Base-by-base conservation (phyloP, 805 yeast species). In the Candida loeiensis region DNA sequence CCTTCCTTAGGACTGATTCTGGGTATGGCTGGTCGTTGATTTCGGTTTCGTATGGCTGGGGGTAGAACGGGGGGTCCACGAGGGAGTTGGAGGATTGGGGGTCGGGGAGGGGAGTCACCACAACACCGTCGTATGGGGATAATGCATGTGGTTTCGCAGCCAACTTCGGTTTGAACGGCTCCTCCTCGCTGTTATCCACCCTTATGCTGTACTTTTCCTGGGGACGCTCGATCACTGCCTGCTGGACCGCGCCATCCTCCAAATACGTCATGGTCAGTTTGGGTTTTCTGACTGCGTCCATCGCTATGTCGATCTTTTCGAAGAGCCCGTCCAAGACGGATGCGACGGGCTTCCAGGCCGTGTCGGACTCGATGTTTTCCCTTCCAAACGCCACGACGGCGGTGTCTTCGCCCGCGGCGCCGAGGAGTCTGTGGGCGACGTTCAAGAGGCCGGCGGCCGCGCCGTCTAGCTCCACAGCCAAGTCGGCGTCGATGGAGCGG, bases 11-110 rank as follows among this genome's bases (percentile, higher is more conserved):
- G 0, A 85, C 73, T 38, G 69, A 50, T 1, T 69, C 74, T 1
- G 95, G 93, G 55, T 86, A 90, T 33, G 77, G 79, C 43, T 79
- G 82, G 25, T 71, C 62, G 51, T 72, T 71, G 33, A 91, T 91
- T 60, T 91, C 98, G 27, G 63, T 59, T 34, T 69, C 76, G 54
- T 93, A 91, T 0, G 99, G 99, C 37, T 93, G 93, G 7, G 72
- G 73, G 54, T 80, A 84, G 58, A 80, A 86, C 7, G 74, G 58
- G 3, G 85, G 82, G 22, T 64, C 62, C 1, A 44, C 31, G 3
- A 18, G 13, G 17, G 18, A 12, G 6, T 37, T n/a, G n/a, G n/a
- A n/a, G 44, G 59, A 31, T 6, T 25, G n/a, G 1, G 37, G 41
- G 29, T 38, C 34, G 4, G 18, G 37, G 6, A 34, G 28, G 63